Conservation (phyloP, 2,329 filamentous ascomycete species). For the Eutypella sp. region DNA sequence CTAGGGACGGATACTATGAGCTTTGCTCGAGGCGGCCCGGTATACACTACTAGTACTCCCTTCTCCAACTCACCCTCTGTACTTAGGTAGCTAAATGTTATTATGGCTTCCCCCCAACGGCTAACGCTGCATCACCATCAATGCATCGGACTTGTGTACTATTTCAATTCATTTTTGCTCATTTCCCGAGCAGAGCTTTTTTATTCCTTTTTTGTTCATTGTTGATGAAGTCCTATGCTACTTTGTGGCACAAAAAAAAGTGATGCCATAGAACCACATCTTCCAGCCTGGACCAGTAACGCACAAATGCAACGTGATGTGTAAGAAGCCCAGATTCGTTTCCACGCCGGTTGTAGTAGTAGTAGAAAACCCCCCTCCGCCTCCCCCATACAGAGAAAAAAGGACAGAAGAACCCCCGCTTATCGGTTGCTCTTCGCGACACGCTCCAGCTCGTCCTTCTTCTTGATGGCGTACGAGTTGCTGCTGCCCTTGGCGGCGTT, state of each 20-base stretch:
- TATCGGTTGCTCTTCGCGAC: slow-evolving; percentile 99
- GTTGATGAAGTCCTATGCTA: slow-evolving; percentile 36
- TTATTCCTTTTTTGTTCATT: too few relatives aligned
- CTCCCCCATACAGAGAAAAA: slow-evolving; percentile 38
- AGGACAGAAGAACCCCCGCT: slow-evolving; percentile 36
- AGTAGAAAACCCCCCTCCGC: too few relatives aligned
- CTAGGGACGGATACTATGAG: too few relatives aligned
- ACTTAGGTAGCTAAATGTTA: too few relatives aligned
- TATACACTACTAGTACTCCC: too few relatives aligned
- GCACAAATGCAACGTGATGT: slow-evolving; percentile 40
- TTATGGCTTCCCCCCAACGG: too few relatives aligned
- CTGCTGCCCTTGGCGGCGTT: slow-evolving; percentile 99
- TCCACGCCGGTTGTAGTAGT: too few relatives aligned
- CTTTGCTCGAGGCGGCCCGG: too few relatives aligned
- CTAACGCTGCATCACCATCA: too few relatives aligned
- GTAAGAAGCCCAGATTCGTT: slow-evolving; percentile 33
- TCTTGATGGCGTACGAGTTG: slow-evolving; percentile 99
- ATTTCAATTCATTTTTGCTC: slow-evolving; percentile 33
- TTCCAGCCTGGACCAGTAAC: slow-evolving; percentile 38
- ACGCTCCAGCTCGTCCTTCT: slow-evolving; percentile 99
- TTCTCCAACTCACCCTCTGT: too few relatives aligned
- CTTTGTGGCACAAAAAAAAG: too few relatives aligned
- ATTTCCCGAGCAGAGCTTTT: slow-evolving; percentile 31
- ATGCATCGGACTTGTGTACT: too few relatives aligned
- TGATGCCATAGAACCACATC: slow-evolving; percentile 37